These are phyloP conservation scores for Fagus sylvatica DNA, from an alignment of 306 rosid species.

Conservation along the genomic window DNA sequence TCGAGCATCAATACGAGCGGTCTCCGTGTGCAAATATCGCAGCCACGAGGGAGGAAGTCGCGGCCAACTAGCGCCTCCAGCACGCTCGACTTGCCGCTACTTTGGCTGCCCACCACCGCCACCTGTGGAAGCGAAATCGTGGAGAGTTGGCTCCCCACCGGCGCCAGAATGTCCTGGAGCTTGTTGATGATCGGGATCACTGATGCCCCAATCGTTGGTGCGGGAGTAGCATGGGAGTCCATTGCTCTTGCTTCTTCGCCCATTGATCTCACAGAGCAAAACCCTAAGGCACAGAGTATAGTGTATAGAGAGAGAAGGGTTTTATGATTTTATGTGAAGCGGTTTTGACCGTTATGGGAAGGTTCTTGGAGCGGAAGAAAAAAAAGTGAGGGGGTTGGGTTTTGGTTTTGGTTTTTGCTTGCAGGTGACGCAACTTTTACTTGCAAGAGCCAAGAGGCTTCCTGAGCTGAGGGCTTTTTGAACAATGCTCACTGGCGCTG, in stretches of 20 bases:
- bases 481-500: too few species aligned
- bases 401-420: too few species aligned
- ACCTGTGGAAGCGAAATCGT: constrained; percentile 95
- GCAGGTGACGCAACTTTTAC: too few species aligned
- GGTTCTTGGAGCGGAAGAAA: too few species aligned
- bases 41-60: constrained; percentile 94
- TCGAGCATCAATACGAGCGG: constrained; percentile 85
- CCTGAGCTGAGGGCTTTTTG: too few species aligned
- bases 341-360: too few species aligned
- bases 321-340: too few species aligned
- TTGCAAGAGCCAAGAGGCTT: too few species aligned
- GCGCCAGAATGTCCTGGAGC: constrained; percentile 93
- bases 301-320: too few species aligned
- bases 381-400: too few species aligned
- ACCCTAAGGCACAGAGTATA: background rate
- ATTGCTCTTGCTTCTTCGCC: constrained; percentile 17
- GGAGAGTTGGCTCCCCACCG: constrained; percentile 73
- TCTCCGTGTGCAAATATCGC: constrained; percentile 87
- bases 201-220: constrained; percentile 53
- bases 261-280: constrained; percentile 2
- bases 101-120: constrained; percentile 97
- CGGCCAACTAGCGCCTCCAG: constrained; percentile 96
- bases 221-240: background rate
- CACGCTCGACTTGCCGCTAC: constrained; percentile 99
- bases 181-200: constrained; percentile 87